Evolutionary conservation across 192 early-diverging fungal genomes (phyloP), one percentile per base, ranked within the genome.

Genomic region (Gonapodya sp.): DNA sequence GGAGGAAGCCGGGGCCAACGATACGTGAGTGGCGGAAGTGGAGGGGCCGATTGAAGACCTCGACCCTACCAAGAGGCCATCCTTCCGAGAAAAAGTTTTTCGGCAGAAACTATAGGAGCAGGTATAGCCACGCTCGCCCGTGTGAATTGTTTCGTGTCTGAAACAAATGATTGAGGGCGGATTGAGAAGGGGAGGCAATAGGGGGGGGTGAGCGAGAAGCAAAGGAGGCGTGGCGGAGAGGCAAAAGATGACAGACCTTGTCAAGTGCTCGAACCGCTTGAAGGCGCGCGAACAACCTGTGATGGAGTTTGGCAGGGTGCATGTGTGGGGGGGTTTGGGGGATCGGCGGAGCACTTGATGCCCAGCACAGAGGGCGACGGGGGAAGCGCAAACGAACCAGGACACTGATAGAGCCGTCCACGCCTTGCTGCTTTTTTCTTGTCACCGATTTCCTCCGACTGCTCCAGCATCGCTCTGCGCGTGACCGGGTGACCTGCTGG

Each of bases 21-120:
- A n/a, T n/a, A n/a, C n/a, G n/a, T n/a, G 46, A 64, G 8, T 64
- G 46, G 46, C 8, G 46, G 46, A 64, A 16, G 46, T 16, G 46
- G 8, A 64, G 24, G 8, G 46, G 24, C 24, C 8, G 8, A 8
- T 8, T 64, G 8, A 64, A 64, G 24, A 24, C 46, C 46, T 64
- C 46, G 24, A 64, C 8, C 46, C 24, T 24, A 64, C 46, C 24
- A 64, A 24, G 8, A 64, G 24, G 46, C 46, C 46, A 64, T 64
- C 46, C 46, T 64, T 64, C 24, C 46, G 46, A 64, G 46, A 64
- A 64, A 64, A 64, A 8, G 46, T 64, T 24, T 64, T 64, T 24
- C 46, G 46, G 46, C 46, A 64, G 46, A 64, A 64, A 64, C 46
- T 64, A 64, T 64, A 64, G 24, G 46, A 64, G 46, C 46, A 64